Evolutionary conservation across 805 yeast species (phyloP).

Genomic region (Yarrowia phangngaensis): DNA sequence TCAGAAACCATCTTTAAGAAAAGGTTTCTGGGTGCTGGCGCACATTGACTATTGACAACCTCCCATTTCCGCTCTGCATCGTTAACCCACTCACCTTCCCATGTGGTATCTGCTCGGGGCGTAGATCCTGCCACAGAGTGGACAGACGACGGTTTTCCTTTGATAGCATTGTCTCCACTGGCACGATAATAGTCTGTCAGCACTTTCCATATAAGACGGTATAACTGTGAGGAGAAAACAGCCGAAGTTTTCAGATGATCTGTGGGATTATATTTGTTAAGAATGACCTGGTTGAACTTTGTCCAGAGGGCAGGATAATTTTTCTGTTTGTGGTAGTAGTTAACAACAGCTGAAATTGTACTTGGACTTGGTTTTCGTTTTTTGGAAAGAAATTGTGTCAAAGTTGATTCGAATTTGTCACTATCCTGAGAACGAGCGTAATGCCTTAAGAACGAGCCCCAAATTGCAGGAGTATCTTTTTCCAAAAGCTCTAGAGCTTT

Average conservation of each 20-base stretch:
- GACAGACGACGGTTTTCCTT: neutral
- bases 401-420: neutral
- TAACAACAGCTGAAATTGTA: conserved; percentile 9
- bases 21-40: conserved; percentile 20
- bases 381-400: neutral
- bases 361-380: neutral
- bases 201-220: conserved; percentile 3
- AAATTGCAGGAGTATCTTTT: neutral
- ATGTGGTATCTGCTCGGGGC: neutral
- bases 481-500: neutral
- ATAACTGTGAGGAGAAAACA: neutral
- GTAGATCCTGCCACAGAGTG: conserved; percentile 7
- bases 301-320: neutral
- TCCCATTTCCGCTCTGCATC: neutral
- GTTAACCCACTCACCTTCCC: conserved; percentile 3
- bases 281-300: conserved; percentile 1
- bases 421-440: conserved; percentile 9
- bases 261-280: neutral
- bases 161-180: neutral
- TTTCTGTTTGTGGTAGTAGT: conserved; percentile 16
- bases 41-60: neutral
- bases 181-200: conserved; percentile 8
- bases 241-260: conserved; percentile 6
- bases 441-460: conserved; percentile 18
- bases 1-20: conserved; percentile 19